Evolutionary conservation across 1,139 yeast species (phyloP).

Genomic region (Debaryomyces singareniensis): DNA sequence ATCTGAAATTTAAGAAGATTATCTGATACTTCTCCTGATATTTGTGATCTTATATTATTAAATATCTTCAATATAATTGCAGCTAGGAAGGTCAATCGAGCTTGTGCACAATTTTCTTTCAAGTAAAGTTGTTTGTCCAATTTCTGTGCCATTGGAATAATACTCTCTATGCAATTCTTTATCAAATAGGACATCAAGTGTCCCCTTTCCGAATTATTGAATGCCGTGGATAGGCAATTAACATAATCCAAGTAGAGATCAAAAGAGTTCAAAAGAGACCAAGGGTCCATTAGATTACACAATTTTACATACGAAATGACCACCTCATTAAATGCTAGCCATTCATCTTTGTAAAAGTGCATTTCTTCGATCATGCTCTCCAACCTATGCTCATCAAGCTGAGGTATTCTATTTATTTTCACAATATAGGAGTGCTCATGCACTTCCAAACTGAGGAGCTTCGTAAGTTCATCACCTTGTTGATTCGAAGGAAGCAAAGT

Average conservation of each 20-base stretch:
- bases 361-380: constrained; percentile 22
- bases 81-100: constrained; percentile 51
- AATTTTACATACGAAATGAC: constrained; percentile 45
- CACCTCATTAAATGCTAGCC: constrained; percentile 48
- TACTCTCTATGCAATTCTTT: constrained; percentile 29
- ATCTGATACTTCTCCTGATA: constrained; percentile 33
- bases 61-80: constrained; percentile 53
- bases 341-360: constrained; percentile 31
- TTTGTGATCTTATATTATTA: constrained; percentile 57
- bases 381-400: constrained; percentile 6
- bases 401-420: constrained; percentile 6
- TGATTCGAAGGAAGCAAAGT: constrained; percentile 2
- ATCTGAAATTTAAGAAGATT: constrained; percentile 29
- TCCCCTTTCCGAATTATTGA: constrained; percentile 49
- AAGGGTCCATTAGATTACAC: constrained; percentile 53
- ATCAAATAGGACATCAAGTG: constrained; percentile 41
- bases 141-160: constrained; percentile 45
- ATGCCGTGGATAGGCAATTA: constrained; percentile 53
- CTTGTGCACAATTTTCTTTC: constrained; percentile 34
- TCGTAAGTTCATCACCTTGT: constrained; percentile 4
- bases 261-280: constrained; percentile 50
- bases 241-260: constrained; percentile 50
- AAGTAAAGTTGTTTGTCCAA: constrained; percentile 43
- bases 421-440: constrained; percentile 9
- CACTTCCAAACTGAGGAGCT: constrained; percentile 7